phyloP scores from a whole-genome alignment of 352 stramenopile genomes.

The Phytophthora podocarpi region DNA sequence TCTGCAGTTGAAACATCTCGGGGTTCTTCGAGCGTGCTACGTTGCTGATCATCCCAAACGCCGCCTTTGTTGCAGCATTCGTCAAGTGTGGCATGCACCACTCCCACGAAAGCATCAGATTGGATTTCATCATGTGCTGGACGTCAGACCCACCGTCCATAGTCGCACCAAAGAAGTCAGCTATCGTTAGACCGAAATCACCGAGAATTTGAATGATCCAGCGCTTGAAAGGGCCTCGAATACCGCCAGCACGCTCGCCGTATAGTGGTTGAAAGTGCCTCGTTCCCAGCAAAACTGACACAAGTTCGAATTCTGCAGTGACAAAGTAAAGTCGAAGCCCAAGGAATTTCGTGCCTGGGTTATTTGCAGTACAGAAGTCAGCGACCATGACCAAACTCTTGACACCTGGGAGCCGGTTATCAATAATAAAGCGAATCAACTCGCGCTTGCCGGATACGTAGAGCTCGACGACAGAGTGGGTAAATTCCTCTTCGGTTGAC shows the following conservation, averaged over 20 bases:
- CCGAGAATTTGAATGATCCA: neutral
- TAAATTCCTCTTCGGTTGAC: neutral
- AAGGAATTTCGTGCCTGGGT: neutral
- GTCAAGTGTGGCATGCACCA: neutral
- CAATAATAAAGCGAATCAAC: neutral
- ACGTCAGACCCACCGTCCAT: neutral
- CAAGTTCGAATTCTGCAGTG: neutral
- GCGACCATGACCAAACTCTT: conserved; percentile 1
- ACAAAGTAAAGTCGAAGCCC: neutral
- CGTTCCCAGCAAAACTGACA: neutral
- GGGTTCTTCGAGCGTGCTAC: neutral
- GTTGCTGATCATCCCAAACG: neutral
- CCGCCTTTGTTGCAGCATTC: neutral
- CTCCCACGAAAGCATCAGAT: neutral
- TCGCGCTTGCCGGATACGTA: neutral
- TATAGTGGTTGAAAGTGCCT: neutral
- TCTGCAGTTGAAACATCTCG: neutral
- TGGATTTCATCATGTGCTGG: neutral
- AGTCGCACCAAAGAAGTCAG: neutral
- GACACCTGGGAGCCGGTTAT: neutral
- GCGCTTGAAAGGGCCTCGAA: neutral
- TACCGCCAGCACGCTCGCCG: neutral
- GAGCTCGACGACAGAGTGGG: neutral
- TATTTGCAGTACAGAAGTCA: neutral
- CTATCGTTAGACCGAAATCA: neutral